A percentile compares a stretch with the other conserved stretches of the same genome.
These are phyloP conservation scores for Epichloe sylvatica DNA, from an alignment of 2,329 filamentous ascomycete genomes.

Conservation along the genomic window DNA sequence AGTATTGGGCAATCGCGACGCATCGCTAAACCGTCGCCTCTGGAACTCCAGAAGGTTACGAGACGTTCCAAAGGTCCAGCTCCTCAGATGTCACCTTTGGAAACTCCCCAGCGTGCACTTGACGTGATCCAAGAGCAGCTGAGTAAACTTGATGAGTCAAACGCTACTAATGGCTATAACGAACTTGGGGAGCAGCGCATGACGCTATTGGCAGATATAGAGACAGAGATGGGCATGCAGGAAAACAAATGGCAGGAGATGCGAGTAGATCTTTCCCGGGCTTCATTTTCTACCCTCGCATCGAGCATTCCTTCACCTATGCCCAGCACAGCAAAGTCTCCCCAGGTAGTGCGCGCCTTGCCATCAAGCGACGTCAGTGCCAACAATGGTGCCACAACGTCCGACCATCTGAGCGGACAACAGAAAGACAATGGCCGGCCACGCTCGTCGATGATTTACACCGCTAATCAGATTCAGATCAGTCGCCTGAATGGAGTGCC, in stretches of 20 bases:
- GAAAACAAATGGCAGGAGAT: conserved; percentile 46
- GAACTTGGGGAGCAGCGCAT: conserved; percentile 29
- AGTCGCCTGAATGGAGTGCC: conserved; percentile 1
- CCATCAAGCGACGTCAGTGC: neutral
- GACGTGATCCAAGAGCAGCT: conserved; percentile 39
- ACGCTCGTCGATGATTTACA: neutral
- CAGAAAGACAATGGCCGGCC: neutral
- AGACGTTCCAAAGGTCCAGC: conserved; percentile 31
- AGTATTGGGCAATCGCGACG: conserved; percentile 32
- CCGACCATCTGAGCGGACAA: neutral
- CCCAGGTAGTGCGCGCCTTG: neutral
- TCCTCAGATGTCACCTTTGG: conserved; percentile 37
- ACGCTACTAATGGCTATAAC: conserved; percentile 16
- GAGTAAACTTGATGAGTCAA: conserved; percentile 30
- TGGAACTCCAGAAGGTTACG: conserved; percentile 32
- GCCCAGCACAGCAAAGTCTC: neutral
- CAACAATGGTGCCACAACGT: neutral
- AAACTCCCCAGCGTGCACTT: conserved; percentile 36
- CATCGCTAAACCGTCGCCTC: conserved; percentile 41
- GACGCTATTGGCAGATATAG: conserved; percentile 42
- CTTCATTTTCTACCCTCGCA: conserved; percentile 35
- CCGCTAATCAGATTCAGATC: conserved; percentile 1
- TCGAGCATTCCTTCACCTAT: conserved; percentile 10
- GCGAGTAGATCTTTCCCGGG: conserved; percentile 36
- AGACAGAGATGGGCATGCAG: conserved; percentile 47